Percentiles rank a stretch among this genome's conserved stretches.
Evolutionary conservation across 2,329 filamentous ascomycete genomes (phyloP).

Genomic region (Calonectria honghensis): DNA sequence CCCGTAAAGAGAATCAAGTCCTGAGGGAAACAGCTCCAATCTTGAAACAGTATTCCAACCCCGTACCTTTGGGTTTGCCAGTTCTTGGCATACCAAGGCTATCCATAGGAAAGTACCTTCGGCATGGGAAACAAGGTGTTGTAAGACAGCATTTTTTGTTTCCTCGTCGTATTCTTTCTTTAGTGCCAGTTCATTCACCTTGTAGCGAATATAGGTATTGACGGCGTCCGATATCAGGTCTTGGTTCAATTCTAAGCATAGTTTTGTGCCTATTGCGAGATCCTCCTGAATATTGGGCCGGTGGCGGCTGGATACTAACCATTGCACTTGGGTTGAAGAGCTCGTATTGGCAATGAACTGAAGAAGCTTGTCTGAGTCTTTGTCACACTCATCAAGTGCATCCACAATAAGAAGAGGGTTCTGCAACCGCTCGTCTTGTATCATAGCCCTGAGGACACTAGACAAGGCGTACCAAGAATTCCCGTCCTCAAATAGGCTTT

Average conservation of each 20-base stretch:
- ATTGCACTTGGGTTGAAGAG: constrained; percentile 57
- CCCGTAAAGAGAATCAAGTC: constrained; percentile 61
- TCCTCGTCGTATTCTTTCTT: background rate
- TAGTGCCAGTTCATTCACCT: constrained; percentile 38
- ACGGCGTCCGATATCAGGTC: constrained; percentile 60
- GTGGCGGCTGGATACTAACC: constrained; percentile 67
- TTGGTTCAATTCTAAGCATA: constrained; percentile 60
- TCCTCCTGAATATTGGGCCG: constrained; percentile 42
- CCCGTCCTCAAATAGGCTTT: background rate
- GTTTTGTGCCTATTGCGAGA: constrained; percentile 56
- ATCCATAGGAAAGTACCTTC: background rate
- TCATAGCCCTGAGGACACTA: background rate
- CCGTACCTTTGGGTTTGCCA: constrained; percentile 32
- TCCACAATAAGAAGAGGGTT: constrained; percentile 62
- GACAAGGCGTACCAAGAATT: constrained; percentile 9
- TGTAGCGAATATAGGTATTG: constrained; percentile 60
- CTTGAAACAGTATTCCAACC: constrained; percentile 38
- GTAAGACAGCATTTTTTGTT: background rate
- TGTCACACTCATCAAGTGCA: constrained; percentile 67
- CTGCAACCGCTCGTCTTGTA: background rate
- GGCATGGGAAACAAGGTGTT: background rate
- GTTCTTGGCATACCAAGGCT: constrained; percentile 48
- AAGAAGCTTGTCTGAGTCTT: constrained; percentile 57
- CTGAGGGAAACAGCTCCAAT: constrained; percentile 56
- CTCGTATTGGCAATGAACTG: constrained; percentile 43